Percentiles rank a stretch among this genome's conserved stretches.
Conservation (phyloP, 495 filamentous ascomycete genomes). For the Tuber magnatum region DNA sequence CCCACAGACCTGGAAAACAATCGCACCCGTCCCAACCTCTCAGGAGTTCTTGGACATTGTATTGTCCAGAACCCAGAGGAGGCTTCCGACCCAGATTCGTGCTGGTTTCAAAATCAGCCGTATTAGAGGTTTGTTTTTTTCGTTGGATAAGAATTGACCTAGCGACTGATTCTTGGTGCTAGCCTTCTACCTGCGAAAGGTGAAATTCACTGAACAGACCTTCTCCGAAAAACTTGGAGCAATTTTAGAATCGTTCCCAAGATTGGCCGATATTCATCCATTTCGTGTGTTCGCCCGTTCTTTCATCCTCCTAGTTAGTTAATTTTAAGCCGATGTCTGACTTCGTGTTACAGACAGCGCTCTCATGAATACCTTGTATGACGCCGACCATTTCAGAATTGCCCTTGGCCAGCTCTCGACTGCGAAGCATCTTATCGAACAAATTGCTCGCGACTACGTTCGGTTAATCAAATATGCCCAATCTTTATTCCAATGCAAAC, state of each 20-base stretch:
- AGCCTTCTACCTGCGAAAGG: conserved; percentile 95
- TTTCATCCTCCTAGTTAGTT: conserved; percentile 42
- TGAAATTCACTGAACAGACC: conserved; percentile 98
- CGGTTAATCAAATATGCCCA: conserved; percentile 93
- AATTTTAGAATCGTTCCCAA: conserved; percentile 86
- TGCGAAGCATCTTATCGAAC: conserved; percentile 92
- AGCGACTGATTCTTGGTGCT: conserved; percentile 18
- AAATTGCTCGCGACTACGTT: conserved; percentile 88
- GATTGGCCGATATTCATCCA: conserved; percentile 91
- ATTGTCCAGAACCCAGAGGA: conserved; percentile 85
- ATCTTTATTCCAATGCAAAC: conserved; percentile 90
- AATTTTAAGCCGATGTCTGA: conserved; percentile 38
- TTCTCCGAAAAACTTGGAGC: conserved; percentile 85
- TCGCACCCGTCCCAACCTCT: conserved; percentile 82
- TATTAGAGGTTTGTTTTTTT: conserved; percentile 61
- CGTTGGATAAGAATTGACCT: conserved; percentile 16
- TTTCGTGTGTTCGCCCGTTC: conserved; percentile 57
- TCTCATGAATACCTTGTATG: conserved; percentile 76
- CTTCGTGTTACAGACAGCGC: conserved; percentile 53
- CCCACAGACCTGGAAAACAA: conserved; percentile 53
- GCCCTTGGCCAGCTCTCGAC: conserved; percentile 93
- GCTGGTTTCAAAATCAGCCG: conserved; percentile 93
- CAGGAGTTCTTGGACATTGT: conserved; percentile 98
- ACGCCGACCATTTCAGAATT: conserved; percentile 97
- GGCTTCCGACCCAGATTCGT: conserved; percentile 91